phyloP scores from a whole-genome alignment of 345 rosid species.

The Eucalyptus grandis region DNA sequence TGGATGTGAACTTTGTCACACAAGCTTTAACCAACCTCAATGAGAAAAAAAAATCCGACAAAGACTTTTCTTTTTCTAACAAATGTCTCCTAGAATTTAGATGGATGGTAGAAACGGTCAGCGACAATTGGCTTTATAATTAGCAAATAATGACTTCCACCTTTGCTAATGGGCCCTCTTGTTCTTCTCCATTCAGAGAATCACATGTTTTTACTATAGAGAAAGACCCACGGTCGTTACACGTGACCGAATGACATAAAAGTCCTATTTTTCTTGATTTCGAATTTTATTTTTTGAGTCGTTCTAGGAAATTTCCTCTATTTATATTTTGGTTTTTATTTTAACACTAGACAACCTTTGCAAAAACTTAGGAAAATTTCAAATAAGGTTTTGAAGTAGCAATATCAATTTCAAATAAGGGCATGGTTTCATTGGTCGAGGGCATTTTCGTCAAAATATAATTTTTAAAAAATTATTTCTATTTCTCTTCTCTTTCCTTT shows the following conservation, averaged over 20 bases:
- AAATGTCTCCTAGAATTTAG: background rate
- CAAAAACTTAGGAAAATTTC: too few relatives aligned
- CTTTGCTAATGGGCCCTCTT: background rate
- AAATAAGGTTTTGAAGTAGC: too few relatives aligned
- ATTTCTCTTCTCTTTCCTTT: too few relatives aligned
- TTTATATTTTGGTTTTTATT: background rate
- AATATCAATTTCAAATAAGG: too few relatives aligned
- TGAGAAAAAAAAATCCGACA: background rate
- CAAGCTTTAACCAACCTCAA: background rate
- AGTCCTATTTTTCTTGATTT: background rate
- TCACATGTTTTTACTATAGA: background rate
- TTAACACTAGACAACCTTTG: background rate
- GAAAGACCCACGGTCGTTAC: background rate
- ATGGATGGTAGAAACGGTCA: background rate
- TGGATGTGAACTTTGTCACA: background rate
- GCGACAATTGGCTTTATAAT: background rate
- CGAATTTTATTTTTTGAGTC: background rate
- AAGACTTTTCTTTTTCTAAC: background rate
- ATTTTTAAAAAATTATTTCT: too few relatives aligned
- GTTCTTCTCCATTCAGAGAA: background rate
- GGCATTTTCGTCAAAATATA: fast-evolving
- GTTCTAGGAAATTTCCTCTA: background rate
- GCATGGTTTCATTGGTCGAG: fast-evolving
- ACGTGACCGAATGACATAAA: background rate
- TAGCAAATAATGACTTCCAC: background rate